These are phyloP conservation scores for Tilletia caries DNA, from an alignment of 1,284 basidiomycete species.

Conservation along the genomic window DNA sequence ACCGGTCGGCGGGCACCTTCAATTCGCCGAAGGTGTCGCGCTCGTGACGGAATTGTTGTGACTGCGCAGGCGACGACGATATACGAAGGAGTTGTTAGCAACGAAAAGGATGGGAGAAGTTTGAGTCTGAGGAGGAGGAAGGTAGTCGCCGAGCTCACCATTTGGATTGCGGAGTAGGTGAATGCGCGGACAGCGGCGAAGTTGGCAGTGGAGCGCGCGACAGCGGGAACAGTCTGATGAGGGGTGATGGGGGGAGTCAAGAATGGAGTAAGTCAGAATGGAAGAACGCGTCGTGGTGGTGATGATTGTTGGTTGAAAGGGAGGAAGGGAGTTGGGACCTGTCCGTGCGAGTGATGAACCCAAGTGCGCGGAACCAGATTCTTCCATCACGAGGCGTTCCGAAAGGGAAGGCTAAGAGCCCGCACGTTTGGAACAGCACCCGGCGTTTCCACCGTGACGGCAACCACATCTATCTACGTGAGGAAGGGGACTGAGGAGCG, in stretches of 20 bases:
- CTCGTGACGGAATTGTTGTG: slow-evolving; percentile 34
- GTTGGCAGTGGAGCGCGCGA: not conserved
- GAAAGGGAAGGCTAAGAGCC: too few relatives aligned
- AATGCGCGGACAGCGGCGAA: slow-evolving; percentile 4
- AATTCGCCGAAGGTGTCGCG: slow-evolving; percentile 85
- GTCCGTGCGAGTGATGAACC: slow-evolving; percentile 13
- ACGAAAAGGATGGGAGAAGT: not conserved
- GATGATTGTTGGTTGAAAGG: not conserved
- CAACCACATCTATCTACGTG: too few relatives aligned
- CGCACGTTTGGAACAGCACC: too few relatives aligned
- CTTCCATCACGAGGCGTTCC: too few relatives aligned
- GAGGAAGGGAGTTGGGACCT: not conserved
- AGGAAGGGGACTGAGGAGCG: too few relatives aligned
- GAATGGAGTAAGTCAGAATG: not conserved
- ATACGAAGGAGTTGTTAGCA: too few relatives aligned
- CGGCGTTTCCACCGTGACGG: too few relatives aligned
- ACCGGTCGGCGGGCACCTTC: slow-evolving; percentile 85
- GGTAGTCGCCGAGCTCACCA: not conserved
- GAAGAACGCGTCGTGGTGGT: not conserved
- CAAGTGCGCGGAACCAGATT: too few relatives aligned
- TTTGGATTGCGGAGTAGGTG: slow-evolving; percentile 8
- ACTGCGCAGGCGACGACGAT: not conserved
- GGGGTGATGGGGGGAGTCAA: not conserved
- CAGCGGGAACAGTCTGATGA: not conserved
- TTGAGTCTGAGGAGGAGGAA: not conserved